Evolutionary conservation across 805 yeast species (phyloP), one percentile per base, ranked within the genome.

Genomic region (Hanseniaspora jakobsenii): DNA sequence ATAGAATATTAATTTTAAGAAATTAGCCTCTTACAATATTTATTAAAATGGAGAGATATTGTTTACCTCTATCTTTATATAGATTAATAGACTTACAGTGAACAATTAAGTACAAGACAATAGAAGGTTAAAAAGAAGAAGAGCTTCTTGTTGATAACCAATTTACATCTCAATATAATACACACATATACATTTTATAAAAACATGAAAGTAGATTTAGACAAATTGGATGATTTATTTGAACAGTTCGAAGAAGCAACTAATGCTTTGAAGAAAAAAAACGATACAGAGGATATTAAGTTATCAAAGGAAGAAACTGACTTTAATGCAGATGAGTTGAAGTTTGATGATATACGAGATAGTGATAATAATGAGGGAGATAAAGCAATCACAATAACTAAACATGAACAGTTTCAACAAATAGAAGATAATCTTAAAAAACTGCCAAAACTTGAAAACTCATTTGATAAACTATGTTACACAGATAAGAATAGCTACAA

Each of bases 401-500:
- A 48, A 6, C 47, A 51, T 18, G 49, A 52, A 14, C 51, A 52
- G 13, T 61, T 61, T 39, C 47, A 49, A 22, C 54, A 54, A 21
- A 60, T 59, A 26, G 64, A 55, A 42, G 47, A 49, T n/a, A 51
- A 44, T 23, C 49, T 51, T 48, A 55, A 49, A 36, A 50, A 38
- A 21, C 53, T 61, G 23, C 65, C 65, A 13, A 55, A 54, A 26
- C 48, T 61, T 28, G 43, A 54, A 13, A 60, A 52, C 24, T 51
- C 42, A 2, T 61, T 61, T 45, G 65, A 61, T 45, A 31, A 34
- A 7, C 49, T 61, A 21, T 41, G 52, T 27, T 49, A 35, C 14
- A 38, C 37, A 16, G 43, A 47, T 39, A 32, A 47, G 22, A 36
- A 46, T 31, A 32, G 44, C 12, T 49, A 48, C 17, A 47, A 26